Percentiles rank a stretch among this genome's conserved stretches.
Conservation (phyloP, 2,329 filamentous ascomycete genomes). For the Trichoderma sp. region DNA sequence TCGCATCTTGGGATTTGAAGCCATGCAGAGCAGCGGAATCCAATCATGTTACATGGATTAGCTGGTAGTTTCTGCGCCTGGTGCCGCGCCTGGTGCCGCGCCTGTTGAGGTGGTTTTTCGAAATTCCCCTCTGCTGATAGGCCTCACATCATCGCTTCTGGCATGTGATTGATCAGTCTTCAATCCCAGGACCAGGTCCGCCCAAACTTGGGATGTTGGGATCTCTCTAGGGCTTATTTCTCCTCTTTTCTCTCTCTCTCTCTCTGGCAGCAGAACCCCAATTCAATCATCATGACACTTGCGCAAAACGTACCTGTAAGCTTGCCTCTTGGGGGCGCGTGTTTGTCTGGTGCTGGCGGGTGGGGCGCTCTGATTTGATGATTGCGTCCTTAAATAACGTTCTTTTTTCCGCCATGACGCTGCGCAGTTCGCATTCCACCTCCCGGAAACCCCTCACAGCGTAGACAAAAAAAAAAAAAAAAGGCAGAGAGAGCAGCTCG, state of each 20-base stretch:
- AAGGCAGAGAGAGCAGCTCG: too few relatives aligned
- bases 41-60: not conserved
- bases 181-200: not conserved
- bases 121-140: too few relatives aligned
- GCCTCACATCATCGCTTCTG: too few relatives aligned
- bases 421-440: not conserved
- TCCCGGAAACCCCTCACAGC: constrained; percentile 2
- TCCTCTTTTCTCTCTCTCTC: not conserved
- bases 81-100: too few relatives aligned
- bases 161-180: not conserved
- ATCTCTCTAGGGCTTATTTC: not conserved
- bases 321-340: not conserved
- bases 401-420: not conserved
- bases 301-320: not conserved
- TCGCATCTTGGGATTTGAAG: too few relatives aligned
- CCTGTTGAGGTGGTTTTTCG: too few relatives aligned
- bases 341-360: too few relatives aligned
- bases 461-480: not conserved
- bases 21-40: not conserved
- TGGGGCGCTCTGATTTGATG: not conserved
- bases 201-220: not conserved
- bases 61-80: not conserved
- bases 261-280: not conserved
- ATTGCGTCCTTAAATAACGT: not conserved
- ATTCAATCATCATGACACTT: not conserved